A percentile compares a stretch with the other conserved stretches of the same genome.
These are phyloP conservation scores for Tarenaya hassleriana DNA, from an alignment of 345 rosid genomes.

Conservation along the genomic window DNA sequence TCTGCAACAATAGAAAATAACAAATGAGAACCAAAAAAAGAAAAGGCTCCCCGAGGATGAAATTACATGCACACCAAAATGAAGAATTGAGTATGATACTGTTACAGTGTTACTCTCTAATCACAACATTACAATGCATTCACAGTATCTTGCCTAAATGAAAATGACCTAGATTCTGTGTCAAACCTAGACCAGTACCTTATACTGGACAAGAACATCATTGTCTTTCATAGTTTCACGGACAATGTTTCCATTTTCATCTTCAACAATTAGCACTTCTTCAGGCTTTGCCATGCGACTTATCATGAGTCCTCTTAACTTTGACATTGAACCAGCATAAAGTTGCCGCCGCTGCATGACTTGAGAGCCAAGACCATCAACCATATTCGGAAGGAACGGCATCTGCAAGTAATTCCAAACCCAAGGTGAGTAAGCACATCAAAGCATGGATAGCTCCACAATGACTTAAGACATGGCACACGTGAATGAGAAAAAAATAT, in stretches of 20 bases:
- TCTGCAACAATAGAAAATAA: constrained; percentile 44
- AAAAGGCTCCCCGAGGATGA: constrained; percentile 4
- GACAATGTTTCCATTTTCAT: constrained; percentile 98
- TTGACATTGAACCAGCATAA: constrained; percentile 79
- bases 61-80: background rate
- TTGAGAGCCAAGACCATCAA: constrained; percentile 77
- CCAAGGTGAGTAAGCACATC: constrained; percentile 17
- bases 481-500: too few species aligned
- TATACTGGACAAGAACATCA: constrained; percentile 97
- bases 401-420: constrained; percentile 35
- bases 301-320: constrained; percentile 89
- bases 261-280: constrained; percentile 97
- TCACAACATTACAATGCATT: constrained; percentile 3
- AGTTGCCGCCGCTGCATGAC: constrained; percentile 84
- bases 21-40: background rate
- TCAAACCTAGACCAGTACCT: constrained; percentile 41
- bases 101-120: background rate
- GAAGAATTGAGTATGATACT: background rate
- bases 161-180: constrained; percentile 7
- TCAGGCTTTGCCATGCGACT: constrained; percentile 99
- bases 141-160: constrained; percentile 4
- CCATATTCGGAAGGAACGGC: constrained; percentile 71
- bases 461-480: too few species aligned
- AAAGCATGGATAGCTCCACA: constrained; percentile 12
- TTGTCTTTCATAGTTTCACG: constrained; percentile 99